Conservation (phyloP, 163 green algal species). For the Coccomyxa subellipsoidea region DNA sequence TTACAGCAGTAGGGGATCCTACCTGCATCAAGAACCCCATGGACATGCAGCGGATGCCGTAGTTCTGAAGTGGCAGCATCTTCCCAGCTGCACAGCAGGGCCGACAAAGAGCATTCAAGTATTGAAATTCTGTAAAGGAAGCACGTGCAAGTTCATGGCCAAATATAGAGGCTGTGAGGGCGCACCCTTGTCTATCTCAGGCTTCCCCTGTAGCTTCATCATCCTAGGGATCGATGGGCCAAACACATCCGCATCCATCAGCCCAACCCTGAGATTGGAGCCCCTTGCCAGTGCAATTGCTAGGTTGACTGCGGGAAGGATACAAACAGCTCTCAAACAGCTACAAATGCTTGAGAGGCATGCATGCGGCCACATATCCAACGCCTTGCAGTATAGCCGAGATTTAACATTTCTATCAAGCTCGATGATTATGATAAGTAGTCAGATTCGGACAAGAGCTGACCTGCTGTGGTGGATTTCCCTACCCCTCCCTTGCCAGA, state of each 20-base stretch:
- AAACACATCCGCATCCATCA: conserved; percentile 94
- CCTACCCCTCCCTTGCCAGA: conserved; percentile 81
- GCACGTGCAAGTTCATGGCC: background rate
- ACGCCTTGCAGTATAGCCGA: too few species aligned
- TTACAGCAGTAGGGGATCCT: background rate
- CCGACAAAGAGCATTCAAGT: too few species aligned
- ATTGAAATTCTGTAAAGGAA: too few species aligned
- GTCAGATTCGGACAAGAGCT: too few species aligned
- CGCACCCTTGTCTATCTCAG: conserved; percentile 25
- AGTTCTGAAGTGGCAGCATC: conserved; percentile 75
- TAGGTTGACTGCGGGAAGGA: conserved; percentile 85
- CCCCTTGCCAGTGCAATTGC: conserved; percentile 72
- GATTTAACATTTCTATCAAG: background rate
- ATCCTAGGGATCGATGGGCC: conserved; percentile 85
- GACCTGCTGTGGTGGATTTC: conserved; percentile 67
- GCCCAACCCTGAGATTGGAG: conserved; percentile 69
- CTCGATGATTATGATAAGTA: too few species aligned
- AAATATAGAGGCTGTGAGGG: background rate
- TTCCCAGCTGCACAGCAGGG: conserved; percentile 18
- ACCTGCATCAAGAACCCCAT: conserved; percentile 90
- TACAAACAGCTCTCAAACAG: background rate
- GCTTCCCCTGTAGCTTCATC: conserved; percentile 80
- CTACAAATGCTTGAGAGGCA: background rate
- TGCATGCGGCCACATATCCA: background rate
- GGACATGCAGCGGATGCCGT: conserved; percentile 80